A percentile compares a stretch with the other conserved stretches of the same genome.
Conservation (phyloP, 1,139 yeast genomes). For the Hyphopichia buzzinii region DNA sequence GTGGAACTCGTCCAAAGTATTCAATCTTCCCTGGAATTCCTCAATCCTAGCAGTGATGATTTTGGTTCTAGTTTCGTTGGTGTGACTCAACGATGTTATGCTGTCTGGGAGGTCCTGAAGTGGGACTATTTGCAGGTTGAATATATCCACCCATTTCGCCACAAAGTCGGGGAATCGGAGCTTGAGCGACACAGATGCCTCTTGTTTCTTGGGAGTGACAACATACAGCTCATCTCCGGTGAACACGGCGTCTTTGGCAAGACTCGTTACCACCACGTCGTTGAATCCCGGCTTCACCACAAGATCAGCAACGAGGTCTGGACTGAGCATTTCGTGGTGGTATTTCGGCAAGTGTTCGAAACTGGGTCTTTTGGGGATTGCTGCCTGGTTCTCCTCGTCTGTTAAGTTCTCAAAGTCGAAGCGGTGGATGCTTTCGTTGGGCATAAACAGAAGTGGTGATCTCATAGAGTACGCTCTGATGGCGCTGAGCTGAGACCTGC, state of each 20-base stretch:
- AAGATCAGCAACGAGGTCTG: slow-evolving; percentile 35
- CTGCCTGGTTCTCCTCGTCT: slow-evolving; percentile 29
- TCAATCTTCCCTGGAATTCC: slow-evolving; percentile 1
- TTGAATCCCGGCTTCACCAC: slow-evolving; percentile 24
- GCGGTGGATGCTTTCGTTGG: slow-evolving; percentile 29
- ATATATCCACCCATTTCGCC: slow-evolving; percentile 28
- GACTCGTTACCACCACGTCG: slow-evolving; percentile 16
- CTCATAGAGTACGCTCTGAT: slow-evolving; percentile 10
- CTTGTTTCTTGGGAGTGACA: slow-evolving; percentile 19
- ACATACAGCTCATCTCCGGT: slow-evolving; percentile 26
- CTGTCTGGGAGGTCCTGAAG: slow-evolving; percentile 15
- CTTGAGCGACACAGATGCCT: slow-evolving; percentile 10
- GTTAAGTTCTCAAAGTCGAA: slow-evolving; percentile 34
- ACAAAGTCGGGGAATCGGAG: slow-evolving; percentile 30
- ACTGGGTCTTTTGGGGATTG: slow-evolving; percentile 33
- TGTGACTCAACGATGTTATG: neutral
- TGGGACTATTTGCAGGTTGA: slow-evolving; percentile 19
- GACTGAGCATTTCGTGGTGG: slow-evolving; percentile 33
- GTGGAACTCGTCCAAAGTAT: slow-evolving; percentile 10
- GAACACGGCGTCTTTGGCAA: slow-evolving; percentile 20
- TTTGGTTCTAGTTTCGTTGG: neutral
- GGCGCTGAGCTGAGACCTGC: neutral
- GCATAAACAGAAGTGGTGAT: slow-evolving; percentile 26
- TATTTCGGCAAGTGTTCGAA: slow-evolving; percentile 15
- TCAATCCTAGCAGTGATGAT: neutral